These are phyloP conservation scores for Pleurostoma richardsiae DNA, from an alignment of 2,329 filamentous ascomycete genomes.

Conservation along the genomic window DNA sequence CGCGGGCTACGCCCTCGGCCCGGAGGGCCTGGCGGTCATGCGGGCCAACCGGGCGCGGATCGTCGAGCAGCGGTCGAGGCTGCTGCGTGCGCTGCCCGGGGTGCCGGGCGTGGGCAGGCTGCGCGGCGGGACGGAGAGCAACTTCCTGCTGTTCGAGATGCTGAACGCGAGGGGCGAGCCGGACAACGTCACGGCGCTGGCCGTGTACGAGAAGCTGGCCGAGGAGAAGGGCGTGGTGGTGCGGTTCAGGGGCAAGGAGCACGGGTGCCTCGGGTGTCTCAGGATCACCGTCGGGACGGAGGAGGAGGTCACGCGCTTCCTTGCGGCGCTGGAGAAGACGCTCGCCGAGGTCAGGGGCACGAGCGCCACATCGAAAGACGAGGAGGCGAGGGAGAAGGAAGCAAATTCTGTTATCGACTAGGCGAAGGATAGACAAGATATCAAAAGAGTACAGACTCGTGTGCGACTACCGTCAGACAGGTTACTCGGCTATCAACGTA, in stretches of 20 bases:
- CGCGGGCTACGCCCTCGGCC: conserved; percentile 66
- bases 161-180: conserved; percentile 67
- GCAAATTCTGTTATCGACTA: conserved; percentile 31
- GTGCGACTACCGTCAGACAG: too few species aligned
- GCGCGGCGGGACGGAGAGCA: conserved; percentile 73
- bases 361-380: conserved; percentile 14
- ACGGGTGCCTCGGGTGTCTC: conserved; percentile 82
- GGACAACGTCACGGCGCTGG: conserved; percentile 72
- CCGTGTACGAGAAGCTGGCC: conserved; percentile 79
- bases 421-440: conserved; percentile 6
- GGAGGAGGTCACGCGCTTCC: conserved; percentile 73
- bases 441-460: too few species aligned
- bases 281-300: conserved; percentile 91
- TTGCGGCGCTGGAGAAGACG: conserved; percentile 58
- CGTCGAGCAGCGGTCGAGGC: conserved; percentile 68
- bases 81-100: conserved; percentile 67
- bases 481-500: too few species aligned
- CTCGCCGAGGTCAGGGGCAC: conserved; percentile 38
- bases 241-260: conserved; percentile 86
- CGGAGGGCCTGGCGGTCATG: conserved; percentile 69
- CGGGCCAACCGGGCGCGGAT: conserved; percentile 63
- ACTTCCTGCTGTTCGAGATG: conserved; percentile 90
- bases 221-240: conserved; percentile 88
- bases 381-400: conserved; percentile 27
- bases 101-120: conserved; percentile 77